Percentiles rank a stretch among this genome's conserved stretches.
These are phyloP conservation scores for Dujonia santamariae DNA, from an alignment of 1,139 yeast genomes.

Conservation along the genomic window DNA sequence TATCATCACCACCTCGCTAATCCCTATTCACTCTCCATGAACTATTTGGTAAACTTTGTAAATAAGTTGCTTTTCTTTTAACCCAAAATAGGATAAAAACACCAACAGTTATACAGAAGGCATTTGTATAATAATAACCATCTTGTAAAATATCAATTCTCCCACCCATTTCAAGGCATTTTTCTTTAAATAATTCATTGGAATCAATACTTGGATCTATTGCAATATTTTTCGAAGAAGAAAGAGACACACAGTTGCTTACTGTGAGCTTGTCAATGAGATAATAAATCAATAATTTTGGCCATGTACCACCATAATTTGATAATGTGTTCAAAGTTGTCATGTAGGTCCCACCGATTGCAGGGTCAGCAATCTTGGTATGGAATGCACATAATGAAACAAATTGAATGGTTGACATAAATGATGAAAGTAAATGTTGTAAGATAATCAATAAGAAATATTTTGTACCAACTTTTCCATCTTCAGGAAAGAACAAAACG, in stretches of 20 bases:
- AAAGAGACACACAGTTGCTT: conserved; percentile 48
- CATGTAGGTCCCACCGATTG: conserved; percentile 97
- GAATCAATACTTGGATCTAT: conserved; percentile 12
- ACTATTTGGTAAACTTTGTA: conserved; percentile 61
- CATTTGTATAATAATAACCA: conserved; percentile 81
- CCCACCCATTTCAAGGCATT: conserved; percentile 58
- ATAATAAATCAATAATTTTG: conserved; percentile 70
- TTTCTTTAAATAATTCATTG: conserved; percentile 38
- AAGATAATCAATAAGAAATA: conserved; percentile 71
- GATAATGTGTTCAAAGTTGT: conserved; percentile 89
- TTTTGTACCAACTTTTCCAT: conserved; percentile 39
- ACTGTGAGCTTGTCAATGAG: conserved; percentile 77
- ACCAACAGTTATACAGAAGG: conserved; percentile 69
- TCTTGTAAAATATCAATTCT: conserved; percentile 54
- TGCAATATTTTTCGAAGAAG: conserved; percentile 10
- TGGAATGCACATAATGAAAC: conserved; percentile 94
- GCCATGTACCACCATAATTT: conserved; percentile 98
- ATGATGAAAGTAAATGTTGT: conserved; percentile 83
- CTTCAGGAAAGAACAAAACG: conserved; percentile 67
- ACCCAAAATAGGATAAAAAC: conserved; percentile 68
- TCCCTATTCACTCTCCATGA: conserved; percentile 61
- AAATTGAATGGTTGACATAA: conserved; percentile 93
- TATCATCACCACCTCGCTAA: too few species aligned
- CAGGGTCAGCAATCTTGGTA: conserved; percentile 91
- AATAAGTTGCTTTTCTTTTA: conserved; percentile 49